phyloP scores from a whole-genome alignment of 1,284 basidiomycete genomes.

The Sporisorium graminicola region DNA sequence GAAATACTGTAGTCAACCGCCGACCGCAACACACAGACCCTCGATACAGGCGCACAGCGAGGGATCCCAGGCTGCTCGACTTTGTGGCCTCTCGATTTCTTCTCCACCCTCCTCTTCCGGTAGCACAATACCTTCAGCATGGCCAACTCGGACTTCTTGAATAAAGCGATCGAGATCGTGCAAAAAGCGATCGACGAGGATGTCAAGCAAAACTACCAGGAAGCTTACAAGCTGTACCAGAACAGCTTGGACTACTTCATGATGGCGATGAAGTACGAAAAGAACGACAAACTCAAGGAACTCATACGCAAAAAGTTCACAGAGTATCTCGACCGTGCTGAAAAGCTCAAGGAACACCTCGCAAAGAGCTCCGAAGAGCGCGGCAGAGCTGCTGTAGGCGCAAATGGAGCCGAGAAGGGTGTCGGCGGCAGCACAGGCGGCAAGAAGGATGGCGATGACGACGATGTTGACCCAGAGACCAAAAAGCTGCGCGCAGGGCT shows the following conservation, averaged over 20 bases:
- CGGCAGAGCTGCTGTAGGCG: slow-evolving; percentile 81
- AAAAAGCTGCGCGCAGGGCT: slow-evolving; percentile 94
- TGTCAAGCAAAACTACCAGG: slow-evolving; percentile 90
- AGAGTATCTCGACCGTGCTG: slow-evolving; percentile 92
- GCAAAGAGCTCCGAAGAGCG: slow-evolving; percentile 76
- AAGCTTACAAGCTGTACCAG: slow-evolving; percentile 88
- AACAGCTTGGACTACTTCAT: slow-evolving; percentile 98
- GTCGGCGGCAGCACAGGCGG: slow-evolving; percentile 76
- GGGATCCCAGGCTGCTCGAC: neutral
- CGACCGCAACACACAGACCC: no score
- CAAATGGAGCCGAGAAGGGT: slow-evolving; percentile 76
- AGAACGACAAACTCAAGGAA: slow-evolving; percentile 91
- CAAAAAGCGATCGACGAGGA: slow-evolving; percentile 96
- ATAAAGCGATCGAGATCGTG: slow-evolving; percentile 90
- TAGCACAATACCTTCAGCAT: slow-evolving; percentile 21
- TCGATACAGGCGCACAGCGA: neutral
- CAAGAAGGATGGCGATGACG: slow-evolving; percentile 79
- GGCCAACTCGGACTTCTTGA: slow-evolving; percentile 65
- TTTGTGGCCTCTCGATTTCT: neutral
- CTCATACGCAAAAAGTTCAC: slow-evolving; percentile 89
- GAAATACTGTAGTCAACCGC: neutral
- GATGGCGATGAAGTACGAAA: slow-evolving; percentile 91
- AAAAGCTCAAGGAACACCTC: slow-evolving; percentile 82
- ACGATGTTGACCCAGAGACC: slow-evolving; percentile 87
- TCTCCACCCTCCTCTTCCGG: no score